Conservation (phyloP, 495 filamentous ascomycete genomes). For the Xylaria curta region DNA sequence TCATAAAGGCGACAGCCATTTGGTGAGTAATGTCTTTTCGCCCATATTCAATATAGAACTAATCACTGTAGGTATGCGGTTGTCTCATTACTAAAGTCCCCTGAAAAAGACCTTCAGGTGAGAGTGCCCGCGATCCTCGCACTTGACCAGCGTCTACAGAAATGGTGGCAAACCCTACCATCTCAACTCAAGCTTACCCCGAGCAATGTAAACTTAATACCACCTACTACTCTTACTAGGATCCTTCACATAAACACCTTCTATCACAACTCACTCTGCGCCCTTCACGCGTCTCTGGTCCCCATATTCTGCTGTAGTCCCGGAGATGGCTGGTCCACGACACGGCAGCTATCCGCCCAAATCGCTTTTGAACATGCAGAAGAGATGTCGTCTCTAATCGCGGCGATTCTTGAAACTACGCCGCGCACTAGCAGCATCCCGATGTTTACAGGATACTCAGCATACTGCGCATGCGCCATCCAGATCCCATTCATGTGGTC, state of each 20-base stretch:
- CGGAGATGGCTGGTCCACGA: background rate
- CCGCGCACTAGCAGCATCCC: background rate
- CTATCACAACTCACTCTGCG: constrained; percentile 1
- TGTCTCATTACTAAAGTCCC: background rate
- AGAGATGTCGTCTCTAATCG: constrained; percentile 2
- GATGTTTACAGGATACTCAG: constrained; percentile 15
- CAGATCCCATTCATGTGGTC: constrained; percentile 18
- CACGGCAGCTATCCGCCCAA: constrained; percentile 7
- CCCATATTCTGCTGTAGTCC: background rate
- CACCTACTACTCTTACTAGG: background rate
- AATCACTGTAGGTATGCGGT: constrained; percentile 2
- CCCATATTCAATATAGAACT: no score
- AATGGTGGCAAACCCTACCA: constrained; percentile 5
- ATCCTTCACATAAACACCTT: constrained; percentile 9
- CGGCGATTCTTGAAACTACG: background rate
- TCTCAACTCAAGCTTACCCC: background rate
- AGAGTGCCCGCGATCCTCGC: background rate
- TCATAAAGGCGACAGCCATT: constrained; percentile 10
- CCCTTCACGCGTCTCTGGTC: constrained; percentile 11
- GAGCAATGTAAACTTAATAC: background rate
- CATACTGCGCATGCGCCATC: constrained; percentile 15
- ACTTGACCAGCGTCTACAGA: constrained; percentile 9
- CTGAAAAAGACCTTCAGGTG: background rate
- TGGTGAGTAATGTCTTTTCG: background rate
- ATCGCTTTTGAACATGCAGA: constrained; percentile 9